phyloP scores from a whole-genome alignment of 2,329 filamentous ascomycete species.

The Cladophialophora bantiana region DNA sequence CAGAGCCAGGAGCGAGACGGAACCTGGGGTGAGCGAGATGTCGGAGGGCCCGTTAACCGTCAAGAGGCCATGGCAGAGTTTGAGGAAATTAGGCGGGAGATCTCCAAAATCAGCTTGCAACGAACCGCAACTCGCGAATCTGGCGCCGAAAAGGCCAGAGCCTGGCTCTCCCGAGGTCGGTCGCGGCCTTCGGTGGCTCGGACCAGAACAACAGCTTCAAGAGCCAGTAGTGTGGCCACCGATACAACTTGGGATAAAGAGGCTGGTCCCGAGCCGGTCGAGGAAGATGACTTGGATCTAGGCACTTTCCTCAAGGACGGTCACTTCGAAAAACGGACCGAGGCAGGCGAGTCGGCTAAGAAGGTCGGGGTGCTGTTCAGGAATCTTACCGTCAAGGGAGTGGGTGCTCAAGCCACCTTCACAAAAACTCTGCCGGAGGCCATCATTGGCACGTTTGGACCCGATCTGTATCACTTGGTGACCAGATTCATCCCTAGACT shows the following conservation, averaged over 20 bases:
- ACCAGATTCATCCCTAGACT: conserved; percentile 61
- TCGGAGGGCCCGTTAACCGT: conserved; percentile 61
- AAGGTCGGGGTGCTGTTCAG: conserved; percentile 80
- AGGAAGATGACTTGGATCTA: conserved; percentile 66
- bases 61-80: conserved; percentile 65
- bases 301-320: conserved; percentile 75
- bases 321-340: conserved; percentile 75
- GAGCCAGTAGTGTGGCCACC: conserved; percentile 47
- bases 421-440: conserved; percentile 77
- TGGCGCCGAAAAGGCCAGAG: conserved; percentile 41
- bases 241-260: conserved; percentile 49
- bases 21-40: conserved; percentile 69
- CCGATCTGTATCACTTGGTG: conserved; percentile 74
- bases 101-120: conserved; percentile 60
- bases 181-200: conserved; percentile 26
- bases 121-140: conserved; percentile 42
- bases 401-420: conserved; percentile 70
- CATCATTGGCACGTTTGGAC: conserved; percentile 78
- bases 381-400: conserved; percentile 75
- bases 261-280: conserved; percentile 43
- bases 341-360: conserved; percentile 71
- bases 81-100: conserved; percentile 62
- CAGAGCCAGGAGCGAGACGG: conserved; percentile 44
- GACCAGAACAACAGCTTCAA: conserved; percentile 25
- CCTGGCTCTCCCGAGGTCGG: conserved; percentile 42